Base-by-base conservation (phyloP, 768 basidiomycete species). In the Kwoniella dejecticola region DNA sequence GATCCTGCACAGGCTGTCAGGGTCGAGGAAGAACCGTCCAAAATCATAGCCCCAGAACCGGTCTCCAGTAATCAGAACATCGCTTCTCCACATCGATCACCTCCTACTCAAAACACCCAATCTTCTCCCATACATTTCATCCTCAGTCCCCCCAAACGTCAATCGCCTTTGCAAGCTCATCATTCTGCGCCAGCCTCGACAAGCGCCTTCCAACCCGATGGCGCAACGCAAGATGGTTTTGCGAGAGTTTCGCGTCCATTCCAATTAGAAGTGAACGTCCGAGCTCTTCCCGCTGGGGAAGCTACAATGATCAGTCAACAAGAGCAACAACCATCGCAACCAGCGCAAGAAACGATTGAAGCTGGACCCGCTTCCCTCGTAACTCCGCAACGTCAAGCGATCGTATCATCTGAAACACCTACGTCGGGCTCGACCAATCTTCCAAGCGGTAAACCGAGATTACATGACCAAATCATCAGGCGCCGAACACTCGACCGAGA, bases 111-210 rank as follows among this genome's bases (percentile, higher is more conserved):
- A 26, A 44, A 33, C 15, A 21, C 33, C n/a, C 45, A 47, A 8
- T 46, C 45, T 33, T 33, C 56, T 15, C 56, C 56, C 19, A n/a
- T 41, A 5, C 44, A 57, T 27, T 47, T 57, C 26, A 21, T 57
- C 13, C 56, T 57, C 23, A 57, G 56, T 57, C 56, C 56, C 4
- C 56, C 56, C 19, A 48, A 44, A 45, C 53, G 42, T 38, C 7
- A 23, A 38, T n/a, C 52, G 21, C 6, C 31, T 44, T n/a, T 44
- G 15, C 40, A 55, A 50, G 12, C 29, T 33, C 10, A 17, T 50
- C 24, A 11, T 19, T 45, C 44, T 45, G 44, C 44, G 12, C 50
- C 52, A 40, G 24, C 13, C 17, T n/a, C n/a, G n/a, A n/a, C n/a
- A n/a, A n/a, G n/a, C n/a, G n/a, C n/a, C n/a, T n/a, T n/a, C n/a